These are phyloP conservation scores for Anisogramma anomala DNA, from an alignment of 2,329 filamentous ascomycete genomes.

Conservation along the genomic window DNA sequence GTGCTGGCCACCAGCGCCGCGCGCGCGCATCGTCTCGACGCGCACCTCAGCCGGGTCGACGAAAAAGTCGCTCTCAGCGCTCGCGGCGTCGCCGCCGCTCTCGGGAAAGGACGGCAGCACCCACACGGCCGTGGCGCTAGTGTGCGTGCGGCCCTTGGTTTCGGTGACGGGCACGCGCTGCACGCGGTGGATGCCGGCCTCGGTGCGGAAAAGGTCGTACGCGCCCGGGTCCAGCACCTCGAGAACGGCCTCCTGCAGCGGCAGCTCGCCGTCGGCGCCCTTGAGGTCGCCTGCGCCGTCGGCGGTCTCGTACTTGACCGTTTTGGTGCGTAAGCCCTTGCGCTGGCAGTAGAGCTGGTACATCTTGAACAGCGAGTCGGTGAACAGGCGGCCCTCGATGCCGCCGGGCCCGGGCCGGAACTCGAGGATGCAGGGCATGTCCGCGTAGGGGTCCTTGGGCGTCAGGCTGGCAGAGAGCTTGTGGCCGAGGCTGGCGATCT, in stretches of 20 bases:
- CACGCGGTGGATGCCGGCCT: slow-evolving; percentile 90
- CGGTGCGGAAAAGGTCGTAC: slow-evolving; percentile 71
- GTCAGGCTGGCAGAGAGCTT: slow-evolving; percentile 68
- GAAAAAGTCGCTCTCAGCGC: slow-evolving; percentile 87
- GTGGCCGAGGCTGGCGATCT: slow-evolving; percentile 51
- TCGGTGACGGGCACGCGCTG: slow-evolving; percentile 90
- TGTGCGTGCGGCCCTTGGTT: slow-evolving; percentile 82
- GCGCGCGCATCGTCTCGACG: slow-evolving; percentile 79
- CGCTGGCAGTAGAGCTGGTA: slow-evolving; percentile 69
- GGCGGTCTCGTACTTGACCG: slow-evolving; percentile 70
- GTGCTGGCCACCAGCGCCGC: slow-evolving; percentile 90
- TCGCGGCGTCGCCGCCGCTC: slow-evolving; percentile 51
- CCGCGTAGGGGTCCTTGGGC: slow-evolving; percentile 78
- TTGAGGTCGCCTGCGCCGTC: slow-evolving; percentile 49
- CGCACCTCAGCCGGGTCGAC: slow-evolving; percentile 73
- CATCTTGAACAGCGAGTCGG: slow-evolving; percentile 79
- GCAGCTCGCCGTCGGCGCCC: slow-evolving; percentile 47
- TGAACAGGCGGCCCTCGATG: slow-evolving; percentile 82
- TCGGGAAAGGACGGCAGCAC: slow-evolving; percentile 76
- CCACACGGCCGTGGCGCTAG: slow-evolving; percentile 82
- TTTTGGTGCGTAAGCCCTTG: slow-evolving; percentile 50
- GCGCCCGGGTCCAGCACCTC: slow-evolving; percentile 67
- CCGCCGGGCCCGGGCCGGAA: slow-evolving; percentile 87
- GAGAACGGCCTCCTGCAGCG: slow-evolving; percentile 77
- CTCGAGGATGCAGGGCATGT: slow-evolving; percentile 82